These are phyloP conservation scores for Termitomyces bulborhizus DNA, from an alignment of 768 basidiomycete genomes.

Conservation along the genomic window DNA sequence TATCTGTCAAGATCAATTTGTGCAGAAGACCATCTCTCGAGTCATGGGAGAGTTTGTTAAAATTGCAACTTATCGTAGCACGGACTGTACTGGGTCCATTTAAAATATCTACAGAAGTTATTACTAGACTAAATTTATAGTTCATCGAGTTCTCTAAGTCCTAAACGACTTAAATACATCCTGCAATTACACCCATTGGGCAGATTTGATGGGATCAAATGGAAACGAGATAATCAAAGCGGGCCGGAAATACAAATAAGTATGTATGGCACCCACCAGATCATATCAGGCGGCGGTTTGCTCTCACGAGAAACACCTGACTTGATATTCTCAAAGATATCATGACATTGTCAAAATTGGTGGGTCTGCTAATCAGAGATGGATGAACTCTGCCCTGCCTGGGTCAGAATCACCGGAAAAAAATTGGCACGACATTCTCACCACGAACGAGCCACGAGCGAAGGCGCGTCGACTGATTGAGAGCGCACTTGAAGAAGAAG, in stretches of 20 bases:
- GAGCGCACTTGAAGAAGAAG: too few relatives aligned
- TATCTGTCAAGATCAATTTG: neutral
- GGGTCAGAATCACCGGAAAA: neutral
- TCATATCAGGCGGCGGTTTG: too few relatives aligned
- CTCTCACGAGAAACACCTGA: neutral
- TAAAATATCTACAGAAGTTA: neutral
- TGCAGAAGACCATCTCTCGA: neutral
- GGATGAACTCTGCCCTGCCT: neutral
- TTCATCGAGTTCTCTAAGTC: too few relatives aligned
- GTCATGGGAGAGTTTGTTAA: neutral
- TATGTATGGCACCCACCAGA: too few relatives aligned
- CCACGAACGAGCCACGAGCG: neutral
- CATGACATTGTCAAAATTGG: neutral
- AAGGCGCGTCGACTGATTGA: too few relatives aligned
- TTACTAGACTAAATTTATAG: too few relatives aligned
- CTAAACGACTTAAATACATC: too few relatives aligned
- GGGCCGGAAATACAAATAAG: too few relatives aligned
- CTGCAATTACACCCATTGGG: too few relatives aligned
- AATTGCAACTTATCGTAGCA: neutral
- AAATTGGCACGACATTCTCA: neutral
- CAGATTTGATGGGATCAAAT: too few relatives aligned
- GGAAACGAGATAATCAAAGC: too few relatives aligned
- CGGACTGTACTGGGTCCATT: too few relatives aligned
- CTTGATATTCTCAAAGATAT: neutral
- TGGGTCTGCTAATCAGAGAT: neutral